Evolutionary conservation across 257 asterid genomes (phyloP).

Genomic region (Capsicum rhomboideum): DNA sequence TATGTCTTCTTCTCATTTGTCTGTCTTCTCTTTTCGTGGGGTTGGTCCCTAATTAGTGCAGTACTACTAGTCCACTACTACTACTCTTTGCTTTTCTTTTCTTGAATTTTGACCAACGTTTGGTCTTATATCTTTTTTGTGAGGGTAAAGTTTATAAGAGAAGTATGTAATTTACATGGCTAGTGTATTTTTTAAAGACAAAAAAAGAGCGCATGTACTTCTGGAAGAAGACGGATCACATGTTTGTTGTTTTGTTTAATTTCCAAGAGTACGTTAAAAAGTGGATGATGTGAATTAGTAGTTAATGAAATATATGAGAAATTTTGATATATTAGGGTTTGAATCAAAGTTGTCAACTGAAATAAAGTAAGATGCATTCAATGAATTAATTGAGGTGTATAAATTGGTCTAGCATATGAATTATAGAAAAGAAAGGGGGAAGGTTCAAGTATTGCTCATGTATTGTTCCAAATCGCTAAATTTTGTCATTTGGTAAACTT

Average conservation of each 20-base stretch:
- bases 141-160: not conserved
- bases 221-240: not conserved
- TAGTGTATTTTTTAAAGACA: not conserved
- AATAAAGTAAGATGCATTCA: not conserved
- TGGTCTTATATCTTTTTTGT: not conserved
- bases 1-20: not conserved
- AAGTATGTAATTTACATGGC: not conserved
- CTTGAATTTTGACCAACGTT: not conserved
- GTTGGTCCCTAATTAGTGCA: not conserved
- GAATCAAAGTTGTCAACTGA: rapidly evolving
- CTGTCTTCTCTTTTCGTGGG: conserved; percentile 9
- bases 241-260: not conserved
- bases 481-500: not conserved
- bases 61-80: too few relatives aligned
- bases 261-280: not conserved
- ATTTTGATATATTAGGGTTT: not conserved
- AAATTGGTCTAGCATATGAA: not conserved
- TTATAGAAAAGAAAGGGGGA: not conserved
- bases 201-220: too few relatives aligned
- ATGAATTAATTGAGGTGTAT: not conserved
- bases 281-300: not conserved
- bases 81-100: not conserved
- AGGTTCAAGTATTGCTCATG: not conserved
- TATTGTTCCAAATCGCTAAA: not conserved
- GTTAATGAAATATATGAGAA: not conserved